Percentiles rank a stretch among this genome's conserved stretches.
phyloP scores from a whole-genome alignment of 2,329 filamentous ascomycete genomes.

The Apiospora malaysiana region DNA sequence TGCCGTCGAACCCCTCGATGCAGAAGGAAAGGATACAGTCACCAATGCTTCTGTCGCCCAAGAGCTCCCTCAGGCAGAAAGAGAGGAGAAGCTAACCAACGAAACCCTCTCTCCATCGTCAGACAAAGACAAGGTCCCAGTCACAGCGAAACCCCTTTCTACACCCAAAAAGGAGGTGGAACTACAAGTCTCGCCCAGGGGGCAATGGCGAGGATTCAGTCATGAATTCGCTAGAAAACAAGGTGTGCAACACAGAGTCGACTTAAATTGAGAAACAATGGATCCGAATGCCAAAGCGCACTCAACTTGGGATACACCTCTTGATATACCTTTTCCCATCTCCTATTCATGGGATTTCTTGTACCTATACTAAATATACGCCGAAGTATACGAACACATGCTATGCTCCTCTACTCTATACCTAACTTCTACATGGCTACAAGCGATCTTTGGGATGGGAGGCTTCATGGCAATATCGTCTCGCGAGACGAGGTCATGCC shows the following conservation, averaged over 20 bases:
- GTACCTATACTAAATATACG: too few species aligned
- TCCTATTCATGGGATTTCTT: too few species aligned
- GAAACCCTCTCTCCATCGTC: not conserved
- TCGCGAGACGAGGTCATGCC: not conserved
- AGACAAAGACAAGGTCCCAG: not conserved
- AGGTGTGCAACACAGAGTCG: too few species aligned
- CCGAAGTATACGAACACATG: too few species aligned
- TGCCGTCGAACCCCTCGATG: not conserved
- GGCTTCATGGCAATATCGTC: too few species aligned
- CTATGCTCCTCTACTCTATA: too few species aligned
- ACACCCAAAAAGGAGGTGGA: not conserved
- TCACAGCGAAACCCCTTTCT: not conserved
- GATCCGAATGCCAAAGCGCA: not conserved
- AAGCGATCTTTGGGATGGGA: not conserved
- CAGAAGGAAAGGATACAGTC: not conserved
- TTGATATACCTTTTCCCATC: too few species aligned
- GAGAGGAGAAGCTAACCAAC: not conserved
- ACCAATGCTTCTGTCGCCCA: not conserved
- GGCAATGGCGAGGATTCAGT: not conserved
- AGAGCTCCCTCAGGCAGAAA: not conserved
- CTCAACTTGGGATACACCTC: not conserved
- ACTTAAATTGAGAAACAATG: too few species aligned
- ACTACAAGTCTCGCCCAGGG: too few species aligned
- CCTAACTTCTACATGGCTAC: too few species aligned
- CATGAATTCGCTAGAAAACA: not conserved